Base-by-base conservation (phyloP, 495 filamentous ascomycete genomes). In the Lepidopterella palustris region DNA sequence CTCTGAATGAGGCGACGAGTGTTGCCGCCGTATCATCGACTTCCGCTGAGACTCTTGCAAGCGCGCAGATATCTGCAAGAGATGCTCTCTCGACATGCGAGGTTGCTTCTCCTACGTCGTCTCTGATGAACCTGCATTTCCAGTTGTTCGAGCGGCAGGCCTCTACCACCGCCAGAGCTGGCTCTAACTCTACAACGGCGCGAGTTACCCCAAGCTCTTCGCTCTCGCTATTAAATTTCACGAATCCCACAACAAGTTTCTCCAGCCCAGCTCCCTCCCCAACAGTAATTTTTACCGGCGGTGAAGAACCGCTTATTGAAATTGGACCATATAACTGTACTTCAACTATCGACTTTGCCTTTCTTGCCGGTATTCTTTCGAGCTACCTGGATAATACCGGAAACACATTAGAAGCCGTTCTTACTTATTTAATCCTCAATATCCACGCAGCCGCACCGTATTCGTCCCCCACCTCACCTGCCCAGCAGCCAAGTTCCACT, bases 271-370 rank as follows among this genome's bases (percentile, higher is more conserved):
- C 27, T 9, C 21, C 47, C 5, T 25, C 23, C 6, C 21, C 47
- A 13, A 50, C 47, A 8, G 20, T 25, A 50, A 25, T 25, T 10
- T 24, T 24, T 27, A 50, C 47, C 25, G 47, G 21, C 26, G 47
- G 47, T 13, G 47, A 71, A 18, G 47, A 71, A 18, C 69, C 70
- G n/a, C 59, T 82, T 13, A 74, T 81, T 50, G 54, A 77, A 31
- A 65, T 82, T 45, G 84, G 84, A n/a, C 70, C 72, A 0, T 86
- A 82, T 64, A 65, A 72, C n/a, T 87, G 84, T 68, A 79, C 80
- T 0, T 63, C 77, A 4, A 68, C 68, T 8, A 72, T 84, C 4
- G 74, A 79, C 47, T 57, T 86, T 4, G 65, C 71, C 0, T 71
- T 72, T 1, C 61, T 86, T 21, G 72, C 74, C 1, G 71, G 72